Conservation (phyloP, 805 yeast genomes). For the Monosporozyma aquatica region DNA sequence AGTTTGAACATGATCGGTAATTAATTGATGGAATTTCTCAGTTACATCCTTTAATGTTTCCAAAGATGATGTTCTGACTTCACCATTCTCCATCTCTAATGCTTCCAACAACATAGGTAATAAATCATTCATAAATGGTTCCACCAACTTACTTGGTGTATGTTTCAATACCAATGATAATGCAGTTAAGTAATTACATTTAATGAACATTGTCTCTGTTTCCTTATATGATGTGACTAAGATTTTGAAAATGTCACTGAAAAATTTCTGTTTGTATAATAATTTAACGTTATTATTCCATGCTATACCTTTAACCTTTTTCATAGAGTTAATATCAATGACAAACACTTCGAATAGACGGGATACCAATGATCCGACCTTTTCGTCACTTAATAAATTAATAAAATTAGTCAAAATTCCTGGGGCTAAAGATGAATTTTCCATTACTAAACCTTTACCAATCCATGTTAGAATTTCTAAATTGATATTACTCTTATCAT, state of each 20-base stretch:
- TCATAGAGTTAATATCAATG: slow-evolving; percentile 55
- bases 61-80: slow-evolving; percentile 52
- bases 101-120: slow-evolving; percentile 69
- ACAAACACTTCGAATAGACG: slow-evolving; percentile 55
- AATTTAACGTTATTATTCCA: slow-evolving; percentile 50
- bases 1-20: slow-evolving; percentile 45
- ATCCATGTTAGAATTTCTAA: slow-evolving; percentile 63
- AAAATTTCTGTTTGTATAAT: slow-evolving; percentile 74
- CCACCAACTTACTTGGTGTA: slow-evolving; percentile 52
- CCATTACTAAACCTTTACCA: slow-evolving; percentile 58
- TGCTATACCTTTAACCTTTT: slow-evolving; percentile 36
- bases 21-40: slow-evolving; percentile 44
- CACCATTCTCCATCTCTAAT: slow-evolving; percentile 37
- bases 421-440: slow-evolving; percentile 37
- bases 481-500: slow-evolving; percentile 15
- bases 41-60: slow-evolving; percentile 49
- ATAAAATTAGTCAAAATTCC: slow-evolving; percentile 31
- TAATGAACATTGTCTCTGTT: slow-evolving; percentile 21
- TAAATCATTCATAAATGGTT: slow-evolving; percentile 53
- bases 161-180: slow-evolving; percentile 59
- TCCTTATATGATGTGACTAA: slow-evolving; percentile 41
- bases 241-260: slow-evolving; percentile 48
- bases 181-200: slow-evolving; percentile 52
- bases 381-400: slow-evolving; percentile 29
- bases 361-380: slow-evolving; percentile 36